Percentiles rank a stretch among this genome's conserved stretches.
phyloP scores from a whole-genome alignment of 306 rosid species.

The Gleditsia sinensis region DNA sequence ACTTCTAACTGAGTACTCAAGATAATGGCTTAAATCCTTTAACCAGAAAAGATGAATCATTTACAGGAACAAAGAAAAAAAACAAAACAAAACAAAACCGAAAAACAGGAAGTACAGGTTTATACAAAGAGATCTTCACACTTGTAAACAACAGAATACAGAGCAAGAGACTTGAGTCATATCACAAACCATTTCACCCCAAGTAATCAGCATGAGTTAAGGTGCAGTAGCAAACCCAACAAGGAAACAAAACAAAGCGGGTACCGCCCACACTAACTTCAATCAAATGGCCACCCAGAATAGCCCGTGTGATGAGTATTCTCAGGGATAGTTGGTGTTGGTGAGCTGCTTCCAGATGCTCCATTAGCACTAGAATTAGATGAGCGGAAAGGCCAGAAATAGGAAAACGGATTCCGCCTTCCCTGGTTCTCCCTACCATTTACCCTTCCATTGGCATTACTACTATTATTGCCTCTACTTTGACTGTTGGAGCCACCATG shows the following conservation, averaged over 20 bases:
- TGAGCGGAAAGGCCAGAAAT: conserved; percentile 54
- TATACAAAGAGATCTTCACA: conserved; percentile 6
- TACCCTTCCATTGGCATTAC: conserved; percentile 43
- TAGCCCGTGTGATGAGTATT: conserved; percentile 45
- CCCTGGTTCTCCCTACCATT: conserved; percentile 51
- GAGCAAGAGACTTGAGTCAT: conserved; percentile 17
- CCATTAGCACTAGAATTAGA: conserved; percentile 38
- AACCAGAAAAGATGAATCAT: not conserved
- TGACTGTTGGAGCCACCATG: conserved; percentile 36
- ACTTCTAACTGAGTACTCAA: not conserved
- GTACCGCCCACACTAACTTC: conserved; percentile 14
- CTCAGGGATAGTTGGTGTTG: conserved; percentile 38
- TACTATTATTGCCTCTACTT: conserved; percentile 37
- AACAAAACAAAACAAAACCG: too few species aligned
- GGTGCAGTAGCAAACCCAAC: too few species aligned
- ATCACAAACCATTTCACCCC: conserved; percentile 29
- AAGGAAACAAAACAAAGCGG: not conserved
- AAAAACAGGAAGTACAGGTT: not conserved
- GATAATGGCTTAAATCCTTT: not conserved
- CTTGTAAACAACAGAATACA: conserved; percentile 25
- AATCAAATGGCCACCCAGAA: conserved; percentile 69
- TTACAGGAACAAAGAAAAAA: too few species aligned
- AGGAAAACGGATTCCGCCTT: conserved; percentile 50
- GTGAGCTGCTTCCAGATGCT: conserved; percentile 42
- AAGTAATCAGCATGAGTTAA: conserved; percentile 38